These are phyloP conservation scores for Adansonia digitata DNA, from an alignment of 345 rosid genomes.

Conservation along the genomic window DNA sequence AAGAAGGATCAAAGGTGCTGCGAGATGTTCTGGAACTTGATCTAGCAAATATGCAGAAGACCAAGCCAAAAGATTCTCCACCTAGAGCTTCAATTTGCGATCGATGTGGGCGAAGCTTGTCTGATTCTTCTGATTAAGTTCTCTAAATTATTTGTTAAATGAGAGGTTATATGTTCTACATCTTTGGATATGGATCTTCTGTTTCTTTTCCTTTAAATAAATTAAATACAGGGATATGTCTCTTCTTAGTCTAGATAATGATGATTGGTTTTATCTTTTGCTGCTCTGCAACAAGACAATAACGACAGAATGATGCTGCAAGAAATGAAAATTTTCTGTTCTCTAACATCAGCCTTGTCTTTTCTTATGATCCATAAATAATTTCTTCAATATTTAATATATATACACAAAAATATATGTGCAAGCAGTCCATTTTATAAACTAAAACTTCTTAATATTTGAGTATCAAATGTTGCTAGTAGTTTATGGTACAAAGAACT, in stretches of 20 bases:
- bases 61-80: conserved; percentile 36
- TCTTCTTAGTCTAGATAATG: neutral
- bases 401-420: neutral
- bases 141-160: neutral
- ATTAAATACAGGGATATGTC: neutral
- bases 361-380: too few species aligned
- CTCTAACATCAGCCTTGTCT: neutral
- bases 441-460: too few species aligned
- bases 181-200: neutral
- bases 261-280: neutral
- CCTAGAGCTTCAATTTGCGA: conserved; percentile 46
- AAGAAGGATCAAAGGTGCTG: conserved; percentile 63
- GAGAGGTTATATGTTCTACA: neutral
- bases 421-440: neutral
- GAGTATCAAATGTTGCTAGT: neutral
- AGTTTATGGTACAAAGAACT: neutral
- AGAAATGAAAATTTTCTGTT: neutral
- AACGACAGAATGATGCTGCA: neutral
- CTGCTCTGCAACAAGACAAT: neutral
- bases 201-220: neutral
- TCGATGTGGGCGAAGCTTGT: conserved; percentile 71
- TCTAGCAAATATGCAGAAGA: conserved; percentile 49
- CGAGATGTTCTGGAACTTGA: conserved; percentile 71
- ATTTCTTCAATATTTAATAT: too few species aligned
- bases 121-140: neutral